A percentile compares a stretch with the other conserved stretches of the same genome.
Conservation (phyloP, 1,139 yeast species). For the Blastobotrys niveus region DNA sequence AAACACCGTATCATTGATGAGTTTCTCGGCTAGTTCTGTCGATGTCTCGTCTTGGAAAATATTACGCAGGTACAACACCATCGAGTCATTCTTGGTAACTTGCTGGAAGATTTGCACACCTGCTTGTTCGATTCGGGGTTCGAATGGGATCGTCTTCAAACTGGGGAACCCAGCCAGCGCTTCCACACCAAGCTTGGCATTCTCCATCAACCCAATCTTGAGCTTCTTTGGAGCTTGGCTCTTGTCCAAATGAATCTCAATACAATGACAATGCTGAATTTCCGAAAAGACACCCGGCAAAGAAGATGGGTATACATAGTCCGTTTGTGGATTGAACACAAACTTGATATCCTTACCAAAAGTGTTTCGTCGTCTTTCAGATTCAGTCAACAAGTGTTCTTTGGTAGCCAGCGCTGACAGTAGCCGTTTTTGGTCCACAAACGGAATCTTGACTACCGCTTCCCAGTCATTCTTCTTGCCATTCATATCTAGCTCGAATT, state of each 20-base stretch:
- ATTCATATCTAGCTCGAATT: conserved; percentile 83
- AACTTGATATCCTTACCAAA: conserved; percentile 67
- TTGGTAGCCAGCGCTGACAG: conserved; percentile 62
- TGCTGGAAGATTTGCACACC: conserved; percentile 78
- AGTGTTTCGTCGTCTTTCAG: conserved; percentile 66
- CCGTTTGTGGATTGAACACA: conserved; percentile 70
- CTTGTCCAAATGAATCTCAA: conserved; percentile 50
- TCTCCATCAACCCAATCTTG: conserved; percentile 50
- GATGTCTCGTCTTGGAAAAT: conserved; percentile 46
- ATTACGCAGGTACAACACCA: conserved; percentile 60
- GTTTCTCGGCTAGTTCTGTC: conserved; percentile 51
- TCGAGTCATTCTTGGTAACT: conserved; percentile 77
- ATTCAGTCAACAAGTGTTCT: conserved; percentile 56
- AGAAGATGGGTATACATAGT: conserved; percentile 67
- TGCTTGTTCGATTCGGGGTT: conserved; percentile 47
- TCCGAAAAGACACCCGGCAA: conserved; percentile 73
- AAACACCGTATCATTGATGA: conserved; percentile 57
- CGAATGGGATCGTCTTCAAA: conserved; percentile 61
- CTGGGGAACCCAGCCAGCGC: conserved; percentile 90
- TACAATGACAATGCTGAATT: conserved; percentile 71
- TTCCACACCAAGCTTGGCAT: conserved; percentile 64
- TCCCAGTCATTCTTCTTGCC: conserved; percentile 98
- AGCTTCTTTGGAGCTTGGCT: conserved; percentile 38
- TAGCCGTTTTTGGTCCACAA: conserved; percentile 79
- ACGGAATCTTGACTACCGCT: conserved; percentile 91